Percentiles rank a stretch among this genome's conserved stretches.
Conservation (phyloP, 1,284 basidiomycete species). For the Pyrrhoderma lamaoense region DNA sequence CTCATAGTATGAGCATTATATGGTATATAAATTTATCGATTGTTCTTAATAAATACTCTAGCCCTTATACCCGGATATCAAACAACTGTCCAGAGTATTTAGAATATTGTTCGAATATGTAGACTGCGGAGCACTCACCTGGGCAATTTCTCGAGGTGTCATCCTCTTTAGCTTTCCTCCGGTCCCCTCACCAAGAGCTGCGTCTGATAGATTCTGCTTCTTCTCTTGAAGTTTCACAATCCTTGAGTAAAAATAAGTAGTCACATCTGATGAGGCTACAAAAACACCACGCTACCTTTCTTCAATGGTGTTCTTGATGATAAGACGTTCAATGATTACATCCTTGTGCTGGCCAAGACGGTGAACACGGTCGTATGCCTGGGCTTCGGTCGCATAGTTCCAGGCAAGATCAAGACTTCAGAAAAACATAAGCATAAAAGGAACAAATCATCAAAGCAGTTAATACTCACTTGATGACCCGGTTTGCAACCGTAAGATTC, state of each 20-base stretch:
- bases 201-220: slow-evolving; percentile 47
- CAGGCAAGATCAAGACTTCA: slow-evolving; percentile 61
- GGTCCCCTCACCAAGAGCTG: slow-evolving; percentile 57
- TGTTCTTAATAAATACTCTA: too few relatives aligned
- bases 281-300: slow-evolving; percentile 42
- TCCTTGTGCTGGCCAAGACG: slow-evolving; percentile 65
- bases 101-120: too few relatives aligned
- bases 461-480: slow-evolving; percentile 52
- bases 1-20: too few relatives aligned
- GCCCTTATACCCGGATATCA: too few relatives aligned
- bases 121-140: slow-evolving; percentile 9
- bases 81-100: too few relatives aligned
- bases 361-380: slow-evolving; percentile 63
- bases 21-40: too few relatives aligned
- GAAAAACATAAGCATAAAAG: background rate
- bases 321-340: slow-evolving; percentile 61
- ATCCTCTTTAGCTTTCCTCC: slow-evolving; percentile 34
- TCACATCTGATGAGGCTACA: background rate
- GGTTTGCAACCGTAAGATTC: slow-evolving; percentile 59
- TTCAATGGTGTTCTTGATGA: slow-evolving; percentile 60
- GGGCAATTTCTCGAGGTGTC: slow-evolving; percentile 18
- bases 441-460: slow-evolving; percentile 1
- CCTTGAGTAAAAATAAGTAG: background rate
- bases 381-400: slow-evolving; percentile 60
- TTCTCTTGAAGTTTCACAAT: slow-evolving; percentile 40